Evolutionary conservation across 2,329 filamentous ascomycete genomes (phyloP), one percentile per base, ranked within the genome.

Genomic region (Trematosphaeria pertusa): DNA sequence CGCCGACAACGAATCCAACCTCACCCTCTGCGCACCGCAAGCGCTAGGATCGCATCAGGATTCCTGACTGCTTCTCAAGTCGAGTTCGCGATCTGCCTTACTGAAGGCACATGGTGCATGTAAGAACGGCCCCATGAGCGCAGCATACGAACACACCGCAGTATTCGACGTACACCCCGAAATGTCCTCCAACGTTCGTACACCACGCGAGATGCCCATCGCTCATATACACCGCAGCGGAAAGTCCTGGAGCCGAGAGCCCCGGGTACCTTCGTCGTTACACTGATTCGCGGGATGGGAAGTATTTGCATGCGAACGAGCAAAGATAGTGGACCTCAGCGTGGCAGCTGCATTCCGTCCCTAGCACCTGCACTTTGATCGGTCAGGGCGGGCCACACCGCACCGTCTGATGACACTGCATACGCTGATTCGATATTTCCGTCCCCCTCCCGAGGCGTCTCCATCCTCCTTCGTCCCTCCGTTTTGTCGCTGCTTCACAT

Each of bases 161-260:
- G n/a, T n/a, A n/a, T n/a, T n/a, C n/a, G n/a, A n/a, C n/a, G n/a
- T n/a, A n/a, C n/a, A n/a, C n/a, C n/a, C n/a, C n/a, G n/a, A n/a
- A n/a, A n/a, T n/a, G 24, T 12, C 12, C 24, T 28, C 24, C 24
- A 28, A 7, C 7, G 12, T 28, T 12, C 24, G 8, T 7, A 28
- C 24, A 8, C 8, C 24, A 28, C 19, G 4, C 17, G 12, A 6
- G 8, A 18, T 22, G 5, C 17, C 17, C 24, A 31, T 35, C 20
- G 3, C 24, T 43, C 34, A 52, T 49, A 41, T 41, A 52, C 33
- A 36, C 37, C 28, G 45, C 52, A 55, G 28, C 52, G 48, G 48
- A 46, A 34, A 8, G 21, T 9, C 30, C 17, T 12, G 11, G 14
- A 15, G 24, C 50, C 47, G 50, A 54, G 39, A 12, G 24, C n/a